These are phyloP conservation scores for Vitrella brassicaformis DNA, from an alignment of 73 alveolate genomes.

Conservation along the genomic window DNA sequence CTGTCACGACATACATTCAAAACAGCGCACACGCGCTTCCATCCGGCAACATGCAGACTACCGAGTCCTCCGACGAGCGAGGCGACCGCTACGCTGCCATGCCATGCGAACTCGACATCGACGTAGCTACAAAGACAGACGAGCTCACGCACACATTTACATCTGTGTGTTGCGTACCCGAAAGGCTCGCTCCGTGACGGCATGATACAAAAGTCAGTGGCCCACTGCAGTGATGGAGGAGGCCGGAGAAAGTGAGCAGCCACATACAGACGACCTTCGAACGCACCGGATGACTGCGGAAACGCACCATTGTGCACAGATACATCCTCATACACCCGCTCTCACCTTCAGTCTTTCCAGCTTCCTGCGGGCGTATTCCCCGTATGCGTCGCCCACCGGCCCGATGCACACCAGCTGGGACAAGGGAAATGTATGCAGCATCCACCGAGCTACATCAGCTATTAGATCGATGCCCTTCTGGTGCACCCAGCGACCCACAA, in stretches of 20 bases:
- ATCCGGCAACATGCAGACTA: background rate
- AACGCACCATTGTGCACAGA: too few relatives aligned
- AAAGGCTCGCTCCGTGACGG: constrained; percentile 36
- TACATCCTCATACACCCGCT: too few relatives aligned
- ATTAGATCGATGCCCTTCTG: constrained; percentile 29
- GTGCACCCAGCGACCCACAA: constrained; percentile 20
- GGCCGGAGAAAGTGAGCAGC: background rate
- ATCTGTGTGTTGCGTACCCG: background rate
- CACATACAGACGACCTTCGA: constrained; percentile 13
- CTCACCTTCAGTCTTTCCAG: constrained; percentile 3
- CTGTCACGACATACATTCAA: too few relatives aligned
- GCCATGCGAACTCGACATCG: constrained; percentile 37
- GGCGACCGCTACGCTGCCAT: constrained; percentile 7
- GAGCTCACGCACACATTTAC: too few relatives aligned
- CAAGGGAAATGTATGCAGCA: constrained; percentile 1
- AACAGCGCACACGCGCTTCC: background rate
- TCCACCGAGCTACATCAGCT: constrained; percentile 23
- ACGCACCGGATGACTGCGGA: too few relatives aligned
- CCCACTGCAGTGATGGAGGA: constrained; percentile 8
- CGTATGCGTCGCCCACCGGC: constrained; percentile 15
- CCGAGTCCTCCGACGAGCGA: constrained; percentile 22
- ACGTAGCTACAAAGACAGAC: constrained; percentile 13
- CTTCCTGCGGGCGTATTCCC: constrained; percentile 12
- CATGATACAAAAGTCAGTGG: constrained; percentile 23
- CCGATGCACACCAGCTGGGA: constrained; percentile 11